Conservation (phyloP, 2,329 filamentous ascomycete species). For the Tolypocladium sp. region DNA sequence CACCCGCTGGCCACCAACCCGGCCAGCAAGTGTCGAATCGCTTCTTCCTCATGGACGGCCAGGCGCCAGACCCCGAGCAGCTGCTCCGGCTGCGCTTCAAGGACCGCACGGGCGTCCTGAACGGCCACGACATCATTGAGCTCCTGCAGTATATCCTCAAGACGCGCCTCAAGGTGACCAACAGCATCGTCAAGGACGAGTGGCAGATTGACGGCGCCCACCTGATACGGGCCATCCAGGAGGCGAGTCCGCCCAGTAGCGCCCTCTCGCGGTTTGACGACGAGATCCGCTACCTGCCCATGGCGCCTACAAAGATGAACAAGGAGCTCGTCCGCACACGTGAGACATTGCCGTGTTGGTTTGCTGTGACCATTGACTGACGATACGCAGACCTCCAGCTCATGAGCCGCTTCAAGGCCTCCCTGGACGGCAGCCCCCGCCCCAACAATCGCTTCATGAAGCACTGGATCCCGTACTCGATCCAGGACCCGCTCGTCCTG, state of each 20-base stretch:
- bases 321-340: constrained; percentile 38
- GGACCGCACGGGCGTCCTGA: constrained; percentile 14
- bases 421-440: constrained; percentile 37
- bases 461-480: constrained; percentile 35
- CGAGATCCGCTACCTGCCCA: constrained; percentile 30
- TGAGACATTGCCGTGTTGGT: constrained; percentile 14
- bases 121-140: constrained; percentile 16
- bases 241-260: constrained; percentile 8
- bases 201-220: constrained; percentile 16
- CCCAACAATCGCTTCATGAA: constrained; percentile 35
- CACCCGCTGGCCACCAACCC: neutral
- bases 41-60: constrained; percentile 5
- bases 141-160: constrained; percentile 19
- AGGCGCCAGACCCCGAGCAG: constrained; percentile 4
- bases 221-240: constrained; percentile 13
- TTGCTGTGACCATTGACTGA: neutral
- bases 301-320: constrained; percentile 31
- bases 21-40: neutral
- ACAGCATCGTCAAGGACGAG: constrained; percentile 20
- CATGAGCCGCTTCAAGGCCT: constrained; percentile 40
- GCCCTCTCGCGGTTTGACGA: constrained; percentile 19
- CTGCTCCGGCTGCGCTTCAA: constrained; percentile 15
- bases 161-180: constrained; percentile 17
- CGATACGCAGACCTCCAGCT: constrained; percentile 33
- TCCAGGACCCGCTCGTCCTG: constrained; percentile 39